phyloP scores from a whole-genome alignment of 2,329 filamentous ascomycete genomes.

The Diplocarpon rosae region DNA sequence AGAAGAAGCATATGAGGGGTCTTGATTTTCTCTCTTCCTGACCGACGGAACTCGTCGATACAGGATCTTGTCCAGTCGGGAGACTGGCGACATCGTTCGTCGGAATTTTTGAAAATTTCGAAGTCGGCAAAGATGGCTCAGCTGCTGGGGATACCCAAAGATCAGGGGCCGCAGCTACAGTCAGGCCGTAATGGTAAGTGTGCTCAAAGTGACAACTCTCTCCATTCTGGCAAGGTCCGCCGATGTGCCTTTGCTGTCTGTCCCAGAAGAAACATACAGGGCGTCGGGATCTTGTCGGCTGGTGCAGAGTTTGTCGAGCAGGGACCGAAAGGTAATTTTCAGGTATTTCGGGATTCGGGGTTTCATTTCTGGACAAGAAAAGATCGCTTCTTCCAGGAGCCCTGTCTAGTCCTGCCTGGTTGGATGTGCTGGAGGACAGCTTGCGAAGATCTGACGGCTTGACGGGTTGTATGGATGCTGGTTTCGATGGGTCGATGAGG shows the following conservation, averaged over 20 bases:
- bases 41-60: not conserved
- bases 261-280: conserved; percentile 7
- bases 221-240: conserved; percentile 1
- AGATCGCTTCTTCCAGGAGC: not conserved
- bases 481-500: conserved; percentile 19
- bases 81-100: not conserved
- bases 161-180: not conserved
- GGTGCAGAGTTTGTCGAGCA: not conserved
- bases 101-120: not conserved
- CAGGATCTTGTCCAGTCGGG: not conserved
- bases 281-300: not conserved
- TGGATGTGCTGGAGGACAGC: not conserved
- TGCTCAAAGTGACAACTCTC: conserved; percentile 2
- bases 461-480: conserved; percentile 9
- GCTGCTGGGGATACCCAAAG: not conserved
- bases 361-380: not conserved
- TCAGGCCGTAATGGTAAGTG: conserved; percentile 3
- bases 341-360: not conserved
- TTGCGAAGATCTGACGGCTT: conserved; percentile 11
- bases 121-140: not conserved
- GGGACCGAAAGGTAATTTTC: too few species aligned
- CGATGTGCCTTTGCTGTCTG: not conserved
- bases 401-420: not conserved
- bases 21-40: not conserved
- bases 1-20: conserved; percentile 2